A percentile compares a stretch with the other conserved stretches of the same genome.
Conservation (phyloP, 1,284 basidiomycete species). For the Papiliotrema laurentii region DNA sequence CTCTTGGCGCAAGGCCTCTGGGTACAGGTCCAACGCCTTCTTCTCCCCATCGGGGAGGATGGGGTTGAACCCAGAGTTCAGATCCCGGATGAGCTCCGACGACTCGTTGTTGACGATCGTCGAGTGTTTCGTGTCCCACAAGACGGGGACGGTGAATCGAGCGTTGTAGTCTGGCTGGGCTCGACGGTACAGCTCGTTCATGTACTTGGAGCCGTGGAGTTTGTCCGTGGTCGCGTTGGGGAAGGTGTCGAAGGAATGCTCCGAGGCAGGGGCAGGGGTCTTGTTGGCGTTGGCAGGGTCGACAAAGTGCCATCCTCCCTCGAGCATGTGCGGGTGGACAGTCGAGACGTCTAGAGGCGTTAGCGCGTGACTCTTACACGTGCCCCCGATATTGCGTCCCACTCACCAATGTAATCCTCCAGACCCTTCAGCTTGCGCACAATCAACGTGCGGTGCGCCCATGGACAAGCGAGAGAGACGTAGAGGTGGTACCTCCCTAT, state of each 20-base stretch:
- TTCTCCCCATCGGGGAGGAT: conserved; percentile 60
- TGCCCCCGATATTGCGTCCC: conserved; percentile 6
- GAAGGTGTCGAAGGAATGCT: conserved; percentile 55
- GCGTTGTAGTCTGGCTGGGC: conserved; percentile 62
- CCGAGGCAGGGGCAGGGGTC: conserved; percentile 23
- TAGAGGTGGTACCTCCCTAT: conserved; percentile 86
- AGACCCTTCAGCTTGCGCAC: conserved; percentile 86
- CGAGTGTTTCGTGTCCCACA: conserved; percentile 88
- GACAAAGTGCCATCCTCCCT: conserved; percentile 83
- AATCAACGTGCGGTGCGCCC: conserved; percentile 90
- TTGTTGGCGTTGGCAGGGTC: conserved; percentile 34
- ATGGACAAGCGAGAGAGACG: conserved; percentile 75
- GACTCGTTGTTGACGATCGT: conserved; percentile 96
- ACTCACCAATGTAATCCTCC: conserved; percentile 71
- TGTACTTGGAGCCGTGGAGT: conserved; percentile 62
- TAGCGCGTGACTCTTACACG: neutral
- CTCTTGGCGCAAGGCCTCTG: conserved; percentile 62
- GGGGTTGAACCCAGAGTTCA: conserved; percentile 77
- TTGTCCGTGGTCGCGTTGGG: conserved; percentile 69
- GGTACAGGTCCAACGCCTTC: conserved; percentile 71
- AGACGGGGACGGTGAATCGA: conserved; percentile 82
- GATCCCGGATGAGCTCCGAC: conserved; percentile 86
- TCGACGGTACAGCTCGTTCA: conserved; percentile 81
- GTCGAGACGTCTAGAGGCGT: conserved; percentile 60
- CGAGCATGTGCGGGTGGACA: conserved; percentile 82